Evolutionary conservation across 192 early-diverging fungal genomes (phyloP).

Genomic region (Diversispora epigaea): DNA sequence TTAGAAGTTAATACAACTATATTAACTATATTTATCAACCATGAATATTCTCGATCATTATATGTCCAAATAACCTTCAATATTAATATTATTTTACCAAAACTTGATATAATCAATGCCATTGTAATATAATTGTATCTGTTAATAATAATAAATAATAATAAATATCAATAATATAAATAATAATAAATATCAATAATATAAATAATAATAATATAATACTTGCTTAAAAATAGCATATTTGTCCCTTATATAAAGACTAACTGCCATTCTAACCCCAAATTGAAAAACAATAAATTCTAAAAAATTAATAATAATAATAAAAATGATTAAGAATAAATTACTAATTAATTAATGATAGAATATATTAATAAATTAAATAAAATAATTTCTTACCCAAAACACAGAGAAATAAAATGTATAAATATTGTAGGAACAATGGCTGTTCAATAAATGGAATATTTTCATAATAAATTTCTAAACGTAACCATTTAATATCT

Average conservation of each 20-base stretch:
- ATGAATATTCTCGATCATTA: constrained; percentile 75
- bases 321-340: background rate
- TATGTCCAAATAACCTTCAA: constrained; percentile 93
- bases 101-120: constrained; percentile 77
- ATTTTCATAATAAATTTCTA: constrained; percentile 66
- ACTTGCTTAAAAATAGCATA: constrained; percentile 47
- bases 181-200: background rate
- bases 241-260: constrained; percentile 44
- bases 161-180: background rate
- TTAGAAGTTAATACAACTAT: constrained; percentile 75
- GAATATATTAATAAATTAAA: background rate
- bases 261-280: constrained; percentile 52
- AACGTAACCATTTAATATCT: constrained; percentile 89
- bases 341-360: too few species aligned
- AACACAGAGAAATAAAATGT: constrained; percentile 69
- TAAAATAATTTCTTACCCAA: constrained; percentile 47
- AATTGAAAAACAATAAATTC: constrained; percentile 63
- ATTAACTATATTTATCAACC: constrained; percentile 76
- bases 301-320: constrained; percentile 17
- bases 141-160: background rate
- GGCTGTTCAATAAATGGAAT: constrained; percentile 63
- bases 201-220: background rate
- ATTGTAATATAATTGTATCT: constrained; percentile 67
- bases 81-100: constrained; percentile 84
- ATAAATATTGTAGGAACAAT: constrained; percentile 71